Conservation (phyloP, 2,329 filamentous ascomycete species). For the Trichoderma arundinaceum region DNA sequence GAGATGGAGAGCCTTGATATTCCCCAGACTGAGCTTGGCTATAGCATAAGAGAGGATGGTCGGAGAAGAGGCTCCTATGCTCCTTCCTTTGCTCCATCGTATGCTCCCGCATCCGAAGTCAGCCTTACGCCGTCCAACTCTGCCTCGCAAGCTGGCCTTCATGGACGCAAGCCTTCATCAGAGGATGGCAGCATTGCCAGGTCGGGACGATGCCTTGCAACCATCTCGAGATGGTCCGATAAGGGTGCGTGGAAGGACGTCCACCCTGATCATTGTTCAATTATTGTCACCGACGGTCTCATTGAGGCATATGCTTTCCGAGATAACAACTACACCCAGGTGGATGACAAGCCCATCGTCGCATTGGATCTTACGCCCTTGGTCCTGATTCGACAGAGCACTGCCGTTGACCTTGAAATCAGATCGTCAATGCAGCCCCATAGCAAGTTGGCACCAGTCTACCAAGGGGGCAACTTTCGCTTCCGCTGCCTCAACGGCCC, state of each 20-base stretch:
- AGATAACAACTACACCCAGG: constrained; percentile 35
- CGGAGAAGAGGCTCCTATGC: constrained; percentile 23
- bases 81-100: constrained; percentile 45
- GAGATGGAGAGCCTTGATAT: constrained; percentile 66
- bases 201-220: constrained; percentile 53
- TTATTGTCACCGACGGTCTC: constrained; percentile 63
- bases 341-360: constrained; percentile 55
- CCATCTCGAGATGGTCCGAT: constrained; percentile 67
- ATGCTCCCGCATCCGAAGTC: constrained; percentile 56
- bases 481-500: constrained; percentile 79
- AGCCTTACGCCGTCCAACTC: constrained; percentile 82
- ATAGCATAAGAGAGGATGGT: constrained; percentile 56
- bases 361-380: constrained; percentile 89
- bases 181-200: constrained; percentile 49
- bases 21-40: constrained; percentile 62
- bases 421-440: constrained; percentile 79
- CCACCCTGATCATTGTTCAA: constrained; percentile 56
- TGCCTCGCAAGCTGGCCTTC: constrained; percentile 71
- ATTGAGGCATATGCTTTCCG: constrained; percentile 61
- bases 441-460: constrained; percentile 67
- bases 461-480: constrained; percentile 78
- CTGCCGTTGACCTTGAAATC: constrained; percentile 90
- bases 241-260: constrained; percentile 67
- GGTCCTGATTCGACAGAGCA: constrained; percentile 88
- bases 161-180: constrained; percentile 52